Evolutionary conservation across 768 basidiomycete species (phyloP).

Genomic region (Tricholoma matsutake): DNA sequence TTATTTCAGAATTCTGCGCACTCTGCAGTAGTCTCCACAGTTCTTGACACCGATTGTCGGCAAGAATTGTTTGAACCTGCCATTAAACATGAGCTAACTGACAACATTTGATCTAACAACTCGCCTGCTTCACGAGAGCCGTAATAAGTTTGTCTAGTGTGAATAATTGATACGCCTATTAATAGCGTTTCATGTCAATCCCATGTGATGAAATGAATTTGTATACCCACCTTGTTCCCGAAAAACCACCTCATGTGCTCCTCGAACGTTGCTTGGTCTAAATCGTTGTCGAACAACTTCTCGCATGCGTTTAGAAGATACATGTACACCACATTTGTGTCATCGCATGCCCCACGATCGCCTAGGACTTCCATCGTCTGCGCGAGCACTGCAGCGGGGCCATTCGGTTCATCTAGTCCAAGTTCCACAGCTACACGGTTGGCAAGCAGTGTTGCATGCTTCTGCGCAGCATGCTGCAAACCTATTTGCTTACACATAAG

Average conservation of each 20-base stretch:
- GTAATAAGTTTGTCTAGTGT: constrained; percentile 92
- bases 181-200: constrained; percentile 24
- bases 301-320: constrained; percentile 90
- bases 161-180: constrained; percentile 85
- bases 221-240: constrained; percentile 68
- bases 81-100: not conserved
- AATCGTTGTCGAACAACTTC: constrained; percentile 88
- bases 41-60: constrained; percentile 85
- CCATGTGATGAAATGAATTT: constrained; percentile 9
- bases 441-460: constrained; percentile 61
- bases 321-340: constrained; percentile 74
- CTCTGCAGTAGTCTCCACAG: constrained; percentile 73
- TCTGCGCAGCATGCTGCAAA: constrained; percentile 61
- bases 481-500: constrained; percentile 83
- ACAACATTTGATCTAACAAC: constrained; percentile 13
- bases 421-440: constrained; percentile 84
- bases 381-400: constrained; percentile 62
- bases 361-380: constrained; percentile 65
- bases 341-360: constrained; percentile 41
- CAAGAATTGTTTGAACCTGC: constrained; percentile 83
- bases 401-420: constrained; percentile 82
- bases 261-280: constrained; percentile 90
- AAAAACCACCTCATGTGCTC: constrained; percentile 96
- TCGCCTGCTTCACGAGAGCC: constrained; percentile 88
- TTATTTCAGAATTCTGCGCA: constrained; percentile 49